A percentile compares a stretch with the other conserved stretches of the same genome.
Evolutionary conservation across 2,329 filamentous ascomycete species (phyloP).

Genomic region (Cryoendolithus antarcticus): DNA sequence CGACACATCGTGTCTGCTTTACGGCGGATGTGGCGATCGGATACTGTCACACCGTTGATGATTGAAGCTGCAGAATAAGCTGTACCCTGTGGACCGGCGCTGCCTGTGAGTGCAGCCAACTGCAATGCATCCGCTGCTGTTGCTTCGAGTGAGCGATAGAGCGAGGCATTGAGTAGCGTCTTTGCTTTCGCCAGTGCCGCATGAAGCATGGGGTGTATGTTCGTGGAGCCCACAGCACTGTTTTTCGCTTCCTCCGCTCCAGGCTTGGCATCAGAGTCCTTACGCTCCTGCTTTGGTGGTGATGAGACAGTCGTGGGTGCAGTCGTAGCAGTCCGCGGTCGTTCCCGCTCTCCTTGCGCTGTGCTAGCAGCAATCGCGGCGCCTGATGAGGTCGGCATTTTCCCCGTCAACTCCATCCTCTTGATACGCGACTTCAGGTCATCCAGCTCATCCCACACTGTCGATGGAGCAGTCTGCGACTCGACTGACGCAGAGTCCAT

Average conservation of each 20-base stretch:
- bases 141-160: constrained; percentile 69
- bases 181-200: constrained; percentile 72
- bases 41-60: constrained; percentile 46
- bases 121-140: constrained; percentile 71
- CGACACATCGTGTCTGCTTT: constrained; percentile 91
- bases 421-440: constrained; percentile 89
- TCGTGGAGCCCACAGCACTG: constrained; percentile 23
- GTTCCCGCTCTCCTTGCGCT: constrained; percentile 36
- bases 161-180: constrained; percentile 52
- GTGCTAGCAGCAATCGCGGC: constrained; percentile 55
- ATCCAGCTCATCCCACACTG: constrained; percentile 94
- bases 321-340: constrained; percentile 82
- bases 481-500: constrained; percentile 60
- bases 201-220: constrained; percentile 65
- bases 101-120: constrained; percentile 66
- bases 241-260: constrained; percentile 2
- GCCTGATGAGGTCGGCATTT: constrained; percentile 69
- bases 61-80: constrained; percentile 55
- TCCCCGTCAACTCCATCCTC: constrained; percentile 79
- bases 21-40: constrained; percentile 77
- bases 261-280: constrained; percentile 26
- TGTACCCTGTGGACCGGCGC: constrained; percentile 49
- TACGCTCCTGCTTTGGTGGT: constrained; percentile 63
- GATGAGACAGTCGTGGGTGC: constrained; percentile 82
- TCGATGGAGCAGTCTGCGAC: constrained; percentile 80